phyloP scores from a whole-genome alignment of 768 basidiomycete species.

The Termitomyces sp. region DNA sequence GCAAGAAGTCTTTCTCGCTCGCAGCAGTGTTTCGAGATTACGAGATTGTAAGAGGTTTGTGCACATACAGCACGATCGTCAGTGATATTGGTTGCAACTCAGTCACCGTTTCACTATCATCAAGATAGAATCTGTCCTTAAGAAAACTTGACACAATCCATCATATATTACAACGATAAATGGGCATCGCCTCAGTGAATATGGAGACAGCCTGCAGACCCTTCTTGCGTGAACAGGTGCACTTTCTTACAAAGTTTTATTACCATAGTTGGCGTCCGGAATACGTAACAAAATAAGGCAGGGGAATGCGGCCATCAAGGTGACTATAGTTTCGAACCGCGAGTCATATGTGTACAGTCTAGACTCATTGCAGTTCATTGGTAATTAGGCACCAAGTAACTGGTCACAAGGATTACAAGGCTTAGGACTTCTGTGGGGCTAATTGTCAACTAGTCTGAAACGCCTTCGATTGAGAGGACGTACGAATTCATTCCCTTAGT shows the following conservation, averaged over 20 bases:
- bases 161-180: neutral
- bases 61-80: neutral
- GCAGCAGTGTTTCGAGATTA: neutral
- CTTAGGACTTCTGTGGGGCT: neutral
- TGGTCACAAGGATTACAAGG: neutral
- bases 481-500: neutral
- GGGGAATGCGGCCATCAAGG: neutral
- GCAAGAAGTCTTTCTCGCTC: neutral
- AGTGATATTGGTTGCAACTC: neutral
- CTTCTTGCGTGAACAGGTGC: neutral
- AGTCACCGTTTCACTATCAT: neutral
- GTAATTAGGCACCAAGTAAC: neutral
- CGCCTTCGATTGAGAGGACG: neutral
- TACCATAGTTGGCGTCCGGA: neutral
- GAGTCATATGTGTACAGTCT: neutral
- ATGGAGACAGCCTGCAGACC: neutral
- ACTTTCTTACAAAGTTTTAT: neutral
- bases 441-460: neutral
- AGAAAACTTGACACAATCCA: neutral
- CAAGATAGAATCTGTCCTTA: neutral
- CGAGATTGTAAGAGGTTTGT: neutral
- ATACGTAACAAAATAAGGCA: neutral
- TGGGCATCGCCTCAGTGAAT: neutral
- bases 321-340: neutral
- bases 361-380: neutral